phyloP scores from a whole-genome alignment of 2,329 filamentous ascomycete species.

The Chalaropsis ovoidea region DNA sequence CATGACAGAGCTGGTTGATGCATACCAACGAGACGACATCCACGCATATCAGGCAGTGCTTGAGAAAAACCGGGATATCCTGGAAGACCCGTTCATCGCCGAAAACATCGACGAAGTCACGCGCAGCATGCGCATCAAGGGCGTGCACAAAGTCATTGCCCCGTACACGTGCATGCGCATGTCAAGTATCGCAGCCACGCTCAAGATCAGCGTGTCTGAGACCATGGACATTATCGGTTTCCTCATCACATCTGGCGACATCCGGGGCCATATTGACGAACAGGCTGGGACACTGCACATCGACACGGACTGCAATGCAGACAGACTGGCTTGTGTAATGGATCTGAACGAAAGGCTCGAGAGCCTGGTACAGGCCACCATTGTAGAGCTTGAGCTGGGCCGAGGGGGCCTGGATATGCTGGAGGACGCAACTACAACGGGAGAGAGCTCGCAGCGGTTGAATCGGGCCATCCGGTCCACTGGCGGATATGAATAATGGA shows the following conservation, averaged over 20 bases:
- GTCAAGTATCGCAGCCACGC: slow-evolving; percentile 73
- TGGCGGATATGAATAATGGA: neutral
- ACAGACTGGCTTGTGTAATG: slow-evolving; percentile 62
- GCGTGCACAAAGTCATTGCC: slow-evolving; percentile 81
- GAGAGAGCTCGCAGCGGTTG: neutral
- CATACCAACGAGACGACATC: slow-evolving; percentile 92
- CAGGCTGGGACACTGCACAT: slow-evolving; percentile 75
- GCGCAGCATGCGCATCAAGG: slow-evolving; percentile 94
- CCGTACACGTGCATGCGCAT: slow-evolving; percentile 91
- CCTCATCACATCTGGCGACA: slow-evolving; percentile 80
- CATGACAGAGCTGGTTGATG: slow-evolving; percentile 95
- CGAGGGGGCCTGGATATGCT: slow-evolving; percentile 10
- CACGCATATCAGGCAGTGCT: slow-evolving; percentile 82
- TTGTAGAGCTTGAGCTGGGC: slow-evolving; percentile 57
- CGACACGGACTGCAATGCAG: slow-evolving; percentile 59
- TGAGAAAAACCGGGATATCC: slow-evolving; percentile 75
- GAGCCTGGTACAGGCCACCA: slow-evolving; percentile 58
- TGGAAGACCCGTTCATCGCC: slow-evolving; percentile 89
- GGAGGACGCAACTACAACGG: slow-evolving; percentile 1
- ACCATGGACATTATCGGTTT: slow-evolving; percentile 94
- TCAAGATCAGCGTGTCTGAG: slow-evolving; percentile 75
- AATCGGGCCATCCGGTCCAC: neutral
- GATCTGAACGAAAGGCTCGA: slow-evolving; percentile 62
- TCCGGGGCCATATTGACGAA: slow-evolving; percentile 83
- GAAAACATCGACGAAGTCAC: slow-evolving; percentile 99